These are phyloP conservation scores for Botrytis byssoidea DNA, from an alignment of 2,329 filamentous ascomycete genomes.

Conservation along the genomic window DNA sequence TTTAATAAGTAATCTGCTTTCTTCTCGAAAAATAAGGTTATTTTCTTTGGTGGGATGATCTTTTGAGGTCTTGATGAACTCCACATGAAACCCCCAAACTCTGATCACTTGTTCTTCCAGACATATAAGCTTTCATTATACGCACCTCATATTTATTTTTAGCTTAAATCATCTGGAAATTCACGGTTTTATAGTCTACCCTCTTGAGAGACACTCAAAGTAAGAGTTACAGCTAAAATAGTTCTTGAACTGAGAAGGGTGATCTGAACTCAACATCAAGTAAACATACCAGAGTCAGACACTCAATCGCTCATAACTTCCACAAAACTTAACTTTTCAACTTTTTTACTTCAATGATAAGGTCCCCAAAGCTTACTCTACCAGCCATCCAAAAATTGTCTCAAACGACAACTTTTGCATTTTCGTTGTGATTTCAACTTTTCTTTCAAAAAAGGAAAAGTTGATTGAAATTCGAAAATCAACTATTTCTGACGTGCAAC, in stretches of 20 bases:
- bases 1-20: neutral
- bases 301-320: neutral
- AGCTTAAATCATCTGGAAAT: no score
- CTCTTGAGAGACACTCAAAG: neutral
- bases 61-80: neutral
- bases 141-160: neutral
- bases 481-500: neutral
- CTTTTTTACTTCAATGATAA: neutral
- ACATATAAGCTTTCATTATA: neutral
- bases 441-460: neutral
- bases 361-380: neutral
- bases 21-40: neutral
- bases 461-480: neutral
- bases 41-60: neutral
- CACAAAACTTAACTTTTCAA: neutral
- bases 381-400: no score
- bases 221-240: neutral
- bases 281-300: neutral
- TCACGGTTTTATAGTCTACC: accelerated
- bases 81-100: neutral
- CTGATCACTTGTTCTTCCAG: neutral
- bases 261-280: neutral
- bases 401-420: neutral
- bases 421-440: neutral
- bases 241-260: neutral